A percentile compares a stretch with the other conserved stretches of the same genome.
Evolutionary conservation across 2,329 filamentous ascomycete species (phyloP).

Genomic region (Aspergillus eucalypticola): DNA sequence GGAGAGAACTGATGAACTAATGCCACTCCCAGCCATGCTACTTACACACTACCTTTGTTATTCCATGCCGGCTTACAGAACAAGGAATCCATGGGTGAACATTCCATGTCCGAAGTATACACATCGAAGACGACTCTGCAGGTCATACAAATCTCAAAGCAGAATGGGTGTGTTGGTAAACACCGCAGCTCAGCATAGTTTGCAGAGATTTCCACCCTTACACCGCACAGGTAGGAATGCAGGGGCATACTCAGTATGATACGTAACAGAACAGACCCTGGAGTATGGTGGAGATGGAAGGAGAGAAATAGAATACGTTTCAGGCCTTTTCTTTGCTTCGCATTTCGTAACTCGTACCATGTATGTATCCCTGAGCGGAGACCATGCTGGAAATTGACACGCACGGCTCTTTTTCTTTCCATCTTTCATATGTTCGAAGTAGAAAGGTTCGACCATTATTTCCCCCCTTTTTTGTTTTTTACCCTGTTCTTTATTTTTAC

Average conservation of each 20-base stretch:
- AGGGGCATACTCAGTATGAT: not conserved
- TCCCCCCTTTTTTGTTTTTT: not conserved
- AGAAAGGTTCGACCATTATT: not conserved
- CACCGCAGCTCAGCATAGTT: not conserved
- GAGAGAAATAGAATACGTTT: not conserved
- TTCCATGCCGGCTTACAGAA: too few species aligned
- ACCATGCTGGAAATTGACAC: not conserved
- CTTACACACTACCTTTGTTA: not conserved
- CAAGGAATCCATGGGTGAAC: not conserved
- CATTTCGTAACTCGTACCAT: too few species aligned
- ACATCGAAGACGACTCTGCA: not conserved
- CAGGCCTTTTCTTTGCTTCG: not conserved
- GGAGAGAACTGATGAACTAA: not conserved
- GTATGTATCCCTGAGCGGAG: not conserved
- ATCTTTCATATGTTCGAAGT: not conserved
- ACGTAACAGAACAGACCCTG: not conserved
- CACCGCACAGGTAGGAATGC: not conserved
- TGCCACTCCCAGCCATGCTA: not conserved
- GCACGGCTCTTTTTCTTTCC: not conserved
- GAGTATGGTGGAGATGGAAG: slow-evolving; percentile 1
- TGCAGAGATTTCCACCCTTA: not conserved
- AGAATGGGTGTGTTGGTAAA: not conserved
- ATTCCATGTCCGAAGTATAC: not conserved
- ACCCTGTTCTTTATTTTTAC: not conserved
- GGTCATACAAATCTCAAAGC: too few species aligned